These are phyloP conservation scores for Paracamarosporium sp. DNA, from an alignment of 2,329 filamentous ascomycete species.

Conservation along the genomic window DNA sequence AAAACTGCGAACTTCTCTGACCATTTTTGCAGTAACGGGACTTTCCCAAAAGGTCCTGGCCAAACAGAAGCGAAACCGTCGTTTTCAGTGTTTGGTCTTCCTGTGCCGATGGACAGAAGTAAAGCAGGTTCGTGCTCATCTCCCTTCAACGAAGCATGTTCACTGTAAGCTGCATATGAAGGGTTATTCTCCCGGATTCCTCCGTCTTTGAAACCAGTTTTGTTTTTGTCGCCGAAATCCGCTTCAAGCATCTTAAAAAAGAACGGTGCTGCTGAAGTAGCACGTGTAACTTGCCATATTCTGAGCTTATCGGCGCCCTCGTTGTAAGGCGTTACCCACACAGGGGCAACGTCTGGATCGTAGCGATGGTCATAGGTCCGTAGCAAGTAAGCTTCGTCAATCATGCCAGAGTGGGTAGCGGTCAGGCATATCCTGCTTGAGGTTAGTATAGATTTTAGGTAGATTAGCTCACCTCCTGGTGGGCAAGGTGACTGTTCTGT, in stretches of 20 bases:
- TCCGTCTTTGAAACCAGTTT: constrained; percentile 56
- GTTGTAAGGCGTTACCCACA: constrained; percentile 57
- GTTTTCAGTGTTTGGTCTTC: constrained; percentile 51
- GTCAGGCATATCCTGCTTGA: constrained; percentile 53
- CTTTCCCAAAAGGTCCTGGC: constrained; percentile 53
- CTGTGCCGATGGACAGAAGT: constrained; percentile 56
- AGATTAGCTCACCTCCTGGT: too few species aligned
- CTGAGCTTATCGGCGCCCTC: constrained; percentile 53
- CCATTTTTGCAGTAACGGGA: constrained; percentile 51
- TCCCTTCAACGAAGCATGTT: constrained; percentile 55
- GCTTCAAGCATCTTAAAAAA: constrained; percentile 59
- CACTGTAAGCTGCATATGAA: constrained; percentile 54
- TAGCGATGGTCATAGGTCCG: constrained; percentile 58
- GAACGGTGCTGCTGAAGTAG: constrained; percentile 61
- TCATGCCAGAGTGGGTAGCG: constrained; percentile 55
- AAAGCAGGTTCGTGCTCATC: constrained; percentile 52
- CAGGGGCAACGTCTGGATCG: constrained; percentile 45
- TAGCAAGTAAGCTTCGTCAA: constrained; percentile 57
- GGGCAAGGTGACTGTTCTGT: too few species aligned
- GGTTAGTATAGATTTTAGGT: constrained; percentile 1
- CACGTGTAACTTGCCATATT: constrained; percentile 61
- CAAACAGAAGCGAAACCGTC: constrained; percentile 56
- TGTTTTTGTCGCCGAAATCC: constrained; percentile 47
- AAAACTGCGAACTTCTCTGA: constrained; percentile 58
- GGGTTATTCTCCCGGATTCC: constrained; percentile 61